Base-by-base conservation (phyloP, 768 basidiomycete genomes). In the Epithele typhae region DNA sequence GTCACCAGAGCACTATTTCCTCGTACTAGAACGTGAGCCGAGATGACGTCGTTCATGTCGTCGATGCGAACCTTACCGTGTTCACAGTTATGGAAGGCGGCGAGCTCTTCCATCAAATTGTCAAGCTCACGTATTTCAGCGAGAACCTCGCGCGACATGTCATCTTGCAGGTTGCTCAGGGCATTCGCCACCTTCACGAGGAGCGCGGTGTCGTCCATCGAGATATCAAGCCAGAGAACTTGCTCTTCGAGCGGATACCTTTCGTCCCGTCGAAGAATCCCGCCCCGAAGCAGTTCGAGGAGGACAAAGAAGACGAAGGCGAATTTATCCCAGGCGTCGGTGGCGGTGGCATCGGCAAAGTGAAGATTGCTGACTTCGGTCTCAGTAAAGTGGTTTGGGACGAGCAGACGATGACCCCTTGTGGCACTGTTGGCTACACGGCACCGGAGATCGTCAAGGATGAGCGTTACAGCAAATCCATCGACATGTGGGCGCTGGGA, bases 391-490 rank as follows among this genome's bases (percentile, higher is more conserved):
- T 98, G 44, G 92, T 99, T 4, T 99, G 96, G 96, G 87, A 95
- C 62, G 96, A 98, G 61, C 85, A 97, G 62, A 99, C 96, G 5
- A 94, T 91, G 88, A 99, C 96, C 12, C 96, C 96, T 18, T 99
- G 96, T 60, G 96, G 96, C n/a, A 99, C 96, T 3, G 95, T 99
- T 25, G 96, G 96, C 18, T 99, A 99, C 67, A 99, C 96, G 2
- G 96, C 96, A 5, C 96, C 96, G 5, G 96, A 99, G 69, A 99
- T 99, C 51, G 96, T 99, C 58, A 98, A 97, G 69, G 96, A 98
- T 62, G 95, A 99, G 69, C 78, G 92, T 23, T 95, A 95, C 64
- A 87, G 82, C 64, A 94, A 93, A 68, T 92, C 88, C 59, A 95
- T 98, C 45, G 96, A 99, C 63, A 97, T 98, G 96, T 99, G 96